A percentile compares a stretch with the other conserved stretches of the same genome.
These are phyloP conservation scores for Graphilbum ipis-grandicollis DNA, from an alignment of 2,329 filamentous ascomycete genomes.

Conservation along the genomic window DNA sequence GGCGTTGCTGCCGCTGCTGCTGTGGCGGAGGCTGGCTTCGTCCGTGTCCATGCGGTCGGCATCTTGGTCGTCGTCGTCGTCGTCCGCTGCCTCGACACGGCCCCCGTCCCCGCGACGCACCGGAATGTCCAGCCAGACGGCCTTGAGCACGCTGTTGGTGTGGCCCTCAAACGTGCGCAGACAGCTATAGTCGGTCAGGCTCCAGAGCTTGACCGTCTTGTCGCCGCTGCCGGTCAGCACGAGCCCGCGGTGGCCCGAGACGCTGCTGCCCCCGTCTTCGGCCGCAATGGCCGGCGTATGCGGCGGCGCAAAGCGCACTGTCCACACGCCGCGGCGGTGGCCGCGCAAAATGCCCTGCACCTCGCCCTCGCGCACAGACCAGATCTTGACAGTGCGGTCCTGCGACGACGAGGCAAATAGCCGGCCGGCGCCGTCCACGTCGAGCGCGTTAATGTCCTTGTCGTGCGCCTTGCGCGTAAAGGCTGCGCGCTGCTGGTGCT, in stretches of 20 bases:
- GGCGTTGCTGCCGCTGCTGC: not conserved
- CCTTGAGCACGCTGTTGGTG: constrained; percentile 87
- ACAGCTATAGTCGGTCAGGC: constrained; percentile 77
- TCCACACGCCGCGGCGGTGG: constrained; percentile 92
- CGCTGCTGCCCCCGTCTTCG: constrained; percentile 35
- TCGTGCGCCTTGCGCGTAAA: constrained; percentile 95
- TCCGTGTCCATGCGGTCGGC: constrained; percentile 20
- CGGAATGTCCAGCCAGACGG: constrained; percentile 58
- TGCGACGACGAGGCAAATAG: constrained; percentile 93
- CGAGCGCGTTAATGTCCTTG: constrained; percentile 95
- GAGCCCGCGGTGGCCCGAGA: constrained; percentile 50
- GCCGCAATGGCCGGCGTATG: constrained; percentile 54
- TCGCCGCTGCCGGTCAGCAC: constrained; percentile 86
- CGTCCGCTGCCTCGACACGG: constrained; percentile 9
- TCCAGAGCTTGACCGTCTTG: constrained; percentile 95
- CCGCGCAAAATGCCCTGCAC: constrained; percentile 81
- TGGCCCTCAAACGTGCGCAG: constrained; percentile 90
- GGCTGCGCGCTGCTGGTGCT: constrained; percentile 35
- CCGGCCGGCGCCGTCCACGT: constrained; percentile 55
- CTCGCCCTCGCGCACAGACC: constrained; percentile 79
- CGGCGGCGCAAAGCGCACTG: constrained; percentile 72
- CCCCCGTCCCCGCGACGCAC: constrained; percentile 9
- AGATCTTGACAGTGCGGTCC: constrained; percentile 93
- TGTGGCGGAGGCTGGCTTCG: constrained; percentile 1
- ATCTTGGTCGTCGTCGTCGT: constrained; percentile 18